phyloP scores from a whole-genome alignment of 1,284 basidiomycete genomes.

The Trametes sp. region DNA sequence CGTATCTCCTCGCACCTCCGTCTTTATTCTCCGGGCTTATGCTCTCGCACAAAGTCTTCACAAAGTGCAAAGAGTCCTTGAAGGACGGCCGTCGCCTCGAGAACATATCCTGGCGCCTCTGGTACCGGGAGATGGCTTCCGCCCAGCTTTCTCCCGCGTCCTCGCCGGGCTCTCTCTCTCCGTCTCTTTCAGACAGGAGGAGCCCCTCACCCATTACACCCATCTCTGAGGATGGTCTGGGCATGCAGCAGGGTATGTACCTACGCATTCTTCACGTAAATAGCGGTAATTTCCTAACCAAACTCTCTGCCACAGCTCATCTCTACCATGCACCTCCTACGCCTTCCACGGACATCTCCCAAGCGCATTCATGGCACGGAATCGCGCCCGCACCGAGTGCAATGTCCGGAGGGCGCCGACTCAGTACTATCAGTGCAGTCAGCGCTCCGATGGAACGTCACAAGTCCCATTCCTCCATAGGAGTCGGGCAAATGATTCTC shows the following conservation, averaged over 20 bases:
- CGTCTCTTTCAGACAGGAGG: conserved; percentile 36
- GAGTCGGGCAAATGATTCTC: conserved; percentile 61
- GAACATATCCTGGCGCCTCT: conserved; percentile 87
- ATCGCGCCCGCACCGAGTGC: conserved; percentile 31
- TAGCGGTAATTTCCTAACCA: conserved; percentile 21
- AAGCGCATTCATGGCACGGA: conserved; percentile 42
- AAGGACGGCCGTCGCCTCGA: conserved; percentile 82
- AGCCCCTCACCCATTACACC: conserved; percentile 44
- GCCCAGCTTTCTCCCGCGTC: conserved; percentile 41
- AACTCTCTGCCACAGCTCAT: conserved; percentile 12
- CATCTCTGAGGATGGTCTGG: conserved; percentile 41
- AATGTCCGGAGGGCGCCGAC: conserved; percentile 35
- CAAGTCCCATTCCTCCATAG: conserved; percentile 40
- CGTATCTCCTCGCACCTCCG: conserved; percentile 35
- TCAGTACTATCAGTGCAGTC: conserved; percentile 38
- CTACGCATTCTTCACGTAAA: conserved; percentile 6
- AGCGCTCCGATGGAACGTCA: conserved; percentile 41
- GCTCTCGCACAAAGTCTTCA: conserved; percentile 65
- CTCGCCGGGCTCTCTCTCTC: conserved; percentile 43
- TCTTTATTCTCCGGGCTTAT: conserved; percentile 16
- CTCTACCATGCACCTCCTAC: conserved; percentile 16
- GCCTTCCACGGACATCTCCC: conserved; percentile 20
- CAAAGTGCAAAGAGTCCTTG: conserved; percentile 81
- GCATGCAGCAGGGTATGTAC: conserved; percentile 25
- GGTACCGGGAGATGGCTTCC: conserved; percentile 71